Conservation (phyloP, 2,329 filamentous ascomycete species). For the Sarocladium oryzae region DNA sequence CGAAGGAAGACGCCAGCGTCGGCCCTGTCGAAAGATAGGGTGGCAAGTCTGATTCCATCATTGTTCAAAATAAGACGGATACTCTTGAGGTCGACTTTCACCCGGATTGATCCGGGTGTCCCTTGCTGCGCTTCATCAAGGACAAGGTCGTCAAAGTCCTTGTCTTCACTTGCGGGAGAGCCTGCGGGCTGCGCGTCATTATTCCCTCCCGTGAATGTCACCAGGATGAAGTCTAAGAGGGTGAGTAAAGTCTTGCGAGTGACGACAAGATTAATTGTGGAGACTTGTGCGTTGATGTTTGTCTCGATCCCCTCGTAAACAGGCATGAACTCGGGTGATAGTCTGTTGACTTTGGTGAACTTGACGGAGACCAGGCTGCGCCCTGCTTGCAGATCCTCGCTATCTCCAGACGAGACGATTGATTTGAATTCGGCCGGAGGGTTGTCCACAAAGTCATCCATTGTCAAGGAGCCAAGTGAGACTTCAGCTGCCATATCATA, state of each 20-base stretch:
- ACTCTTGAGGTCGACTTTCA: constrained; percentile 89
- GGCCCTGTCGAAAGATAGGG: constrained; percentile 84
- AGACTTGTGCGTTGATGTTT: constrained; percentile 84
- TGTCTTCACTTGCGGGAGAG: constrained; percentile 25
- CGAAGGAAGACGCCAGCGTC: constrained; percentile 85
- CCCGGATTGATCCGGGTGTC: constrained; percentile 69
- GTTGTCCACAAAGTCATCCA: constrained; percentile 93
- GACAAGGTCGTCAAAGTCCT: constrained; percentile 31
- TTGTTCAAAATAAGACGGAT: constrained; percentile 95
- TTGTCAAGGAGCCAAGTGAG: constrained; percentile 73
- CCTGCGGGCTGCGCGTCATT: constrained; percentile 33
- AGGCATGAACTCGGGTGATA: constrained; percentile 88
- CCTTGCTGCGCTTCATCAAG: constrained; percentile 31
- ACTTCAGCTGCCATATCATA: constrained; percentile 95
- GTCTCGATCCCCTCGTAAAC: constrained; percentile 91
- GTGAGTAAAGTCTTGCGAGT: constrained; percentile 90
- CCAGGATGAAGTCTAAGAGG: constrained; percentile 84
- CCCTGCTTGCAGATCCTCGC: constrained; percentile 66
- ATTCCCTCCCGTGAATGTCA: constrained; percentile 65
- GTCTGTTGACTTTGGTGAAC: constrained; percentile 80
- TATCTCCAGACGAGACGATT: constrained; percentile 79
- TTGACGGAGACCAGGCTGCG: constrained; percentile 83
- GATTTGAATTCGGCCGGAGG: constrained; percentile 89
- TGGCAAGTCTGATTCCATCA: constrained; percentile 90
- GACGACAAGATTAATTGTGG: constrained; percentile 92